Percentiles rank a stretch among this genome's conserved stretches.
Conservation (phyloP, 192 early-diverging fungal species). For the Coemansia sp. region DNA sequence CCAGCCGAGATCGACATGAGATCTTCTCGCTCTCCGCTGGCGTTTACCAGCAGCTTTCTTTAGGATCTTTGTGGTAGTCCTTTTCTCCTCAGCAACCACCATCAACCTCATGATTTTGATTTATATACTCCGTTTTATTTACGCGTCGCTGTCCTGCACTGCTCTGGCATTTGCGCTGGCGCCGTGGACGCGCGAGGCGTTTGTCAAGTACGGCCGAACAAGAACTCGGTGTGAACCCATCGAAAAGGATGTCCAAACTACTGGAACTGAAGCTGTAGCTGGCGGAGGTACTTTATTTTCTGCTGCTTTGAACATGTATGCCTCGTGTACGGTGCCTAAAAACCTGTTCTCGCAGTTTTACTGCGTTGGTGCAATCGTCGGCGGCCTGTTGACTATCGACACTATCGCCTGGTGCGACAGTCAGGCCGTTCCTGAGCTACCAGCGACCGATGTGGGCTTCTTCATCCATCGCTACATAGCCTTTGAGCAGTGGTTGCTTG, state of each 20-base stretch:
- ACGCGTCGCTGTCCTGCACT: constrained; percentile 23
- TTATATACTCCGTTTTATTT: constrained; percentile 8
- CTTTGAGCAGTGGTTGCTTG: neutral
- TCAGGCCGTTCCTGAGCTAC: neutral
- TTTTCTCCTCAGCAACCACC: neutral
- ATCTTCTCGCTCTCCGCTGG: too few relatives aligned
- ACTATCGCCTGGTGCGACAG: constrained; percentile 11
- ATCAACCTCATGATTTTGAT: neutral
- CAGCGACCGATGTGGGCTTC: neutral
- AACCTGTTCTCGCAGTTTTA: constrained; percentile 48
- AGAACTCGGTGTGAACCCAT: neutral
- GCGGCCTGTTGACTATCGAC: constrained; percentile 25
- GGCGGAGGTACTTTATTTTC: neutral
- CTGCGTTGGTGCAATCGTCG: constrained; percentile 18
- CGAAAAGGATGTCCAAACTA: neutral
- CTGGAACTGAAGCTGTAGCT: neutral
- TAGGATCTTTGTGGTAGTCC: neutral
- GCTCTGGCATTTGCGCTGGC: constrained; percentile 36
- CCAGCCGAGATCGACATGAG: too few relatives aligned
- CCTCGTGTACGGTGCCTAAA: constrained; percentile 36
- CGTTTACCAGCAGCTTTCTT: neutral
- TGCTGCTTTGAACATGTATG: constrained; percentile 8
- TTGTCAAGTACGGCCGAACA: constrained; percentile 52
- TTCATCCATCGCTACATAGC: neutral
- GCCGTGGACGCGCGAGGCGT: constrained; percentile 49